Percentiles rank a stretch among this genome's conserved stretches.
phyloP scores from a whole-genome alignment of 2,329 filamentous ascomycete species.

The Aspergillus fijiensis region DNA sequence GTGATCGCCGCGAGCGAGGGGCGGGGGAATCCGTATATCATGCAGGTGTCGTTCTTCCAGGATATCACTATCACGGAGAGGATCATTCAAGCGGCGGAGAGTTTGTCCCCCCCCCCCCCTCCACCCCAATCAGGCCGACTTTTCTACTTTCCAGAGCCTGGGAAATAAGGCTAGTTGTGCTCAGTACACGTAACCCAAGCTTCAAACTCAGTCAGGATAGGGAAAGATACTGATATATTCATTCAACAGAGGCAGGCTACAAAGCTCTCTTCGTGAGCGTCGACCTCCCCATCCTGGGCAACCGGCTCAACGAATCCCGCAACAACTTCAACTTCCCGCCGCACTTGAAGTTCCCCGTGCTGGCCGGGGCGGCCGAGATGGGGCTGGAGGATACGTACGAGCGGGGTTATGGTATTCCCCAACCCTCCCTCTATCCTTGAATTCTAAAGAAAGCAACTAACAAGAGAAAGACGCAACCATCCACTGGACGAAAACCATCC shows the following conservation, averaged over 20 bases:
- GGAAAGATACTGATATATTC: background rate
- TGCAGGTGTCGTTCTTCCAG: constrained; percentile 54
- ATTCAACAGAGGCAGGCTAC: constrained; percentile 42
- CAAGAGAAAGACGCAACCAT: constrained; percentile 29
- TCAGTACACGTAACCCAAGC: no score
- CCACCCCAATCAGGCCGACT: no score
- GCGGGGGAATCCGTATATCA: constrained; percentile 45
- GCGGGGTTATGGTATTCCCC: background rate
- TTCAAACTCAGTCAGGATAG: no score
- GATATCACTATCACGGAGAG: constrained; percentile 42
- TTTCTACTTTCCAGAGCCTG: no score
- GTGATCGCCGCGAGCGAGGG: constrained; percentile 39
- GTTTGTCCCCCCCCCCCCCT: no score
- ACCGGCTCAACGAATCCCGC: constrained; percentile 51
- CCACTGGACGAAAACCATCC: constrained; percentile 50
- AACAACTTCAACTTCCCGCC: constrained; percentile 51
- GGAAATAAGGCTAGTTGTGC: no score
- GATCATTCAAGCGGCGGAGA: constrained; percentile 41
- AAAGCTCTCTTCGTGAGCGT: constrained; percentile 55
- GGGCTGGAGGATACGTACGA: background rate
- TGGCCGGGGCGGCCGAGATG: constrained; percentile 19
- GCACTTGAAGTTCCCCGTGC: constrained; percentile 41
- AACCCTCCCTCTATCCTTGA: no score
- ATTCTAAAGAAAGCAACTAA: background rate
- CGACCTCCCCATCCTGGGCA: constrained; percentile 53